Percentiles rank a stretch among this genome's conserved stretches.
These are phyloP conservation scores for Lotus japonicus DNA, from an alignment of 306 rosid genomes.

Conservation along the genomic window DNA sequence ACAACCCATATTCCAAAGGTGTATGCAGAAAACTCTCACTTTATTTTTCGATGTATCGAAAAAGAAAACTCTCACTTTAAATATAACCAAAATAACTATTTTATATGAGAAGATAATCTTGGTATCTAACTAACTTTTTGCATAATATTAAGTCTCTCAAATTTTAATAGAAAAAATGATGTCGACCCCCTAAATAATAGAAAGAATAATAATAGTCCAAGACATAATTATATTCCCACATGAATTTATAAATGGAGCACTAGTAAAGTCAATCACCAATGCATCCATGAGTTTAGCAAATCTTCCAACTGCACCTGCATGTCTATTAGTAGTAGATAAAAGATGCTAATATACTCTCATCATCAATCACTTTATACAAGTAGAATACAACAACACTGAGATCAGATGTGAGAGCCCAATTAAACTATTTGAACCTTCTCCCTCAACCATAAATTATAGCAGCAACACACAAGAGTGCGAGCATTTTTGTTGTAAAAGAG, in stretches of 20 bases:
- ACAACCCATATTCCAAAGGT: too few species aligned
- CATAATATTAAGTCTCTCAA: too few species aligned
- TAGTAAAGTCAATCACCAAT: conserved; percentile 37
- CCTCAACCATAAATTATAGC: conserved; percentile 26
- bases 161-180: too few species aligned
- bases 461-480: neutral
- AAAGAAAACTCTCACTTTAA: too few species aligned
- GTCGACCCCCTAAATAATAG: too few species aligned
- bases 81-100: too few species aligned
- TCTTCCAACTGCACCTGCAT: conserved; percentile 29
- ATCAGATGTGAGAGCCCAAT: neutral
- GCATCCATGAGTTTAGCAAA: conserved; percentile 11
- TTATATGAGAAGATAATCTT: too few species aligned
- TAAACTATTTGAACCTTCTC: conserved; percentile 36
- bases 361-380: neutral
- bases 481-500: conserved; percentile 42
- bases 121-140: too few species aligned
- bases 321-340: conserved; percentile 39
- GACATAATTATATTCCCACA: conserved; percentile 15
- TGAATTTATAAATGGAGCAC: conserved; percentile 15
- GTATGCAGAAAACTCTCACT: too few species aligned
- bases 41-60: too few species aligned
- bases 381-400: neutral
- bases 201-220: neutral
- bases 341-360: conserved; percentile 37